Evolutionary conservation across 176 grass and related monocot genomes (phyloP), one percentile per base, ranked within the genome.

Genomic region (Aegilops longissima): DNA sequence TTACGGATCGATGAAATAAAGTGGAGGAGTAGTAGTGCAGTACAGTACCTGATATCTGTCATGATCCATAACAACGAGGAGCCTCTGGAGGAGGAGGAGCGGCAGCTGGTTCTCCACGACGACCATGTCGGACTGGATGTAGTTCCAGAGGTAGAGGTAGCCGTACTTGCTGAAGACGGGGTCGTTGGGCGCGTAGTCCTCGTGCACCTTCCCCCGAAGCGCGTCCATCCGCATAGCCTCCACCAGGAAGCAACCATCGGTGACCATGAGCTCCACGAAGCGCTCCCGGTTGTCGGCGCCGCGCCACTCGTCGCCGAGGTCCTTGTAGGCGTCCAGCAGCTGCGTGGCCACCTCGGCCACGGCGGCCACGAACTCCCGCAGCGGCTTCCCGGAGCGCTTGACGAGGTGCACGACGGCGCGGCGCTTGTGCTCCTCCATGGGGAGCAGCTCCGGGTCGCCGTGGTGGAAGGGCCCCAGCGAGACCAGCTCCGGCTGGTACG

Each of bases 391-490:
- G 4, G 81, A 8, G 23, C 91, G 77, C 35, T 21, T 86, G 16
- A 89, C 76, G 4, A 93, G 29, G 67, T 89, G 86, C 63, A 75
- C 49, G 0, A 90, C 66, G 2, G 93, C 83, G 3, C 85, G 70
- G 20, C 47, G 73, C 85, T 95, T 94, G 82, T 94, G 90, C 49
- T 86, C 61, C 77, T 95, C 93, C 81, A 95, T 92, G 56, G 87
- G 83, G 4, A 34, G 12, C 12, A 95, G 61, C 1, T 70, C 12
- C 13, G 35, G 31, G 2, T 86, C 75, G 23, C 88, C 79, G 39
- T 88, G 80, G 83, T 95, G 88, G 27, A 90, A 91, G 0, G 90
- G 94, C 9, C 89, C 94, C 8, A 91, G 52, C 5, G 94, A 96
- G 8, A 91, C 86, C 0, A 90, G 3, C 78, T 31, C 62, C 1